Evolutionary conservation across 768 basidiomycete genomes (phyloP).

Genomic region (Lentinus tigrinus): DNA sequence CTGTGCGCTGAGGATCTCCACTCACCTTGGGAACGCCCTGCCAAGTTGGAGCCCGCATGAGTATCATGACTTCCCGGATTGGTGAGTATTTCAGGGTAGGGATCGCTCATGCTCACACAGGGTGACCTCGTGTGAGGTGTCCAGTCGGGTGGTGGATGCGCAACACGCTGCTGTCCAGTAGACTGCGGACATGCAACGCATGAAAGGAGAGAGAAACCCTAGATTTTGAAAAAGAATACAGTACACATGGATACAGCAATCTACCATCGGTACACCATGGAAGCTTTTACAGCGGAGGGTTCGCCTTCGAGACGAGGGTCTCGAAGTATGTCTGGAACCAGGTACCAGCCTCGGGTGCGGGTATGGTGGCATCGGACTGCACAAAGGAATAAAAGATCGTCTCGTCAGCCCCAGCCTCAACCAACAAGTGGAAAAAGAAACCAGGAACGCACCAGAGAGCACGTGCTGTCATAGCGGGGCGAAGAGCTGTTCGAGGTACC

Average conservation of each 20-base stretch:
- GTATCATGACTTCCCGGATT: background rate
- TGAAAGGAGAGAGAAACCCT: slow-evolving; percentile 1
- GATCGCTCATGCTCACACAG: background rate
- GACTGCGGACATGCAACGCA: background rate
- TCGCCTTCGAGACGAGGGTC: slow-evolving; percentile 52
- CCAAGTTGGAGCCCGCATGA: background rate
- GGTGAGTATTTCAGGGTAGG: background rate
- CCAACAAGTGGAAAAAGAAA: background rate
- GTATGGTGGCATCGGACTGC: slow-evolving; percentile 49
- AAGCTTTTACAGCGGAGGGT: slow-evolving; percentile 44
- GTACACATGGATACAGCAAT: background rate
- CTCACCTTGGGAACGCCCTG: background rate
- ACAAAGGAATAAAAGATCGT: background rate
- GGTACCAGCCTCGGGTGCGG: slow-evolving; percentile 61
- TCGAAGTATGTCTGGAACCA: slow-evolving; percentile 73
- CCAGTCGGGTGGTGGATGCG: too few relatives aligned
- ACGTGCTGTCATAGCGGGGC: slow-evolving; percentile 49
- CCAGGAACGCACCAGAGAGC: slow-evolving; percentile 44
- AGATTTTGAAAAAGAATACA: slow-evolving; percentile 7
- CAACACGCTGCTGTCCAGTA: too few relatives aligned
- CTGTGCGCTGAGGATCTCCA: background rate
- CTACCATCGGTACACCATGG: background rate
- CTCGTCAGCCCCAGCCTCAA: slow-evolving; percentile 3
- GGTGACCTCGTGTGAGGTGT: background rate
- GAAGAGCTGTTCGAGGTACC: slow-evolving; percentile 58